Conservation (phyloP, 2,329 filamentous ascomycete species). For the Phialocephala subalpina region DNA sequence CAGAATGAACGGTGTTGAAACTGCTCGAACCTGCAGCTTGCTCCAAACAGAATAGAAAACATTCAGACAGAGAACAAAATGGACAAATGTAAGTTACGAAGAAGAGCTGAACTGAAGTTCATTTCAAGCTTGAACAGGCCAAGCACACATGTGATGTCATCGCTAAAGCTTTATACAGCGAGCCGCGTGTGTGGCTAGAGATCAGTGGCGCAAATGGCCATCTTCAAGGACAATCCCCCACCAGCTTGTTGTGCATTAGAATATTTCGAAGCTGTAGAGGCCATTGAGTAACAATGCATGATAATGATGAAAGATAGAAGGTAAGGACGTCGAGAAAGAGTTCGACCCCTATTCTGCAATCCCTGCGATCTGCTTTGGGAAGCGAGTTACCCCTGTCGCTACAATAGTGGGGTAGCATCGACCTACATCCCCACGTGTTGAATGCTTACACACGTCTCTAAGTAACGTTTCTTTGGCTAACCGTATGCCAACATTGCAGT, state of each 20-base stretch:
- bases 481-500: background rate
- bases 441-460: background rate
- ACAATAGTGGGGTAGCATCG: slow-evolving; percentile 18
- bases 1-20: background rate
- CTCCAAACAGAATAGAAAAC: background rate
- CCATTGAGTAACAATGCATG: background rate
- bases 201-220: background rate
- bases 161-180: background rate
- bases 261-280: background rate
- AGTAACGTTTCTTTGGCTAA: slow-evolving; percentile 6
- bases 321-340: background rate
- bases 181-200: slow-evolving; percentile 8
- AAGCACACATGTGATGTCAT: slow-evolving; percentile 15
- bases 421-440: background rate
- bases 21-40: background rate
- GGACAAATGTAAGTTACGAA: background rate
- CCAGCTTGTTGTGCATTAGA: background rate
- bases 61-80: background rate
- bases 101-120: background rate
- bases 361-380: slow-evolving; percentile 11
- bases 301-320: background rate
- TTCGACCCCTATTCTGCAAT: slow-evolving; percentile 8
- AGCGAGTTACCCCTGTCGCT: slow-evolving; percentile 13
- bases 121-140: slow-evolving; percentile 12
- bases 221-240: background rate